These are phyloP conservation scores for Venturiaceae sp. DNA, from an alignment of 2,329 filamentous ascomycete genomes.

Conservation along the genomic window DNA sequence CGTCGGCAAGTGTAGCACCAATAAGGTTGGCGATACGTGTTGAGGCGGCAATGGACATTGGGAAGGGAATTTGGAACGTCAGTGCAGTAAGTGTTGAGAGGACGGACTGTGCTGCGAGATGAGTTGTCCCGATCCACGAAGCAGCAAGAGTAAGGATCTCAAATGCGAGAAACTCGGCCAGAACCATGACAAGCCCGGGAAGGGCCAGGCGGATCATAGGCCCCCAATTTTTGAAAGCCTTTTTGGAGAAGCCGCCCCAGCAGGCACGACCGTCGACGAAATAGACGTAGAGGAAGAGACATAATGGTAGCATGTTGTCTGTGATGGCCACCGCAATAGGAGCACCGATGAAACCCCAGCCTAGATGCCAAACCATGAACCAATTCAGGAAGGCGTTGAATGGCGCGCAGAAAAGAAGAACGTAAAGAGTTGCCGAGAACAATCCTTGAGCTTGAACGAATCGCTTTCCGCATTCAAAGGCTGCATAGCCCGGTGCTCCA, in stretches of 20 bases:
- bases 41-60: slow-evolving; percentile 76
- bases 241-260: slow-evolving; percentile 69
- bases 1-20: slow-evolving; percentile 70
- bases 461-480: slow-evolving; percentile 73
- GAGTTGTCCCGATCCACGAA: slow-evolving; percentile 67
- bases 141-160: slow-evolving; percentile 80
- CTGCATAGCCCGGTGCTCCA: slow-evolving; percentile 66
- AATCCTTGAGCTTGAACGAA: slow-evolving; percentile 81
- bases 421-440: slow-evolving; percentile 76
- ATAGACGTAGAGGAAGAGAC: slow-evolving; percentile 65
- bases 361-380: slow-evolving; percentile 58
- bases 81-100: slow-evolving; percentile 68
- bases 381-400: slow-evolving; percentile 75
- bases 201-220: slow-evolving; percentile 82
- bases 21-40: slow-evolving; percentile 90
- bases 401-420: slow-evolving; percentile 72
- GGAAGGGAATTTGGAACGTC: slow-evolving; percentile 87
- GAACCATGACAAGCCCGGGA: slow-evolving; percentile 86
- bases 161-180: slow-evolving; percentile 88
- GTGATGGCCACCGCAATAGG: slow-evolving; percentile 69
- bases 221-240: slow-evolving; percentile 64
- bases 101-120: slow-evolving; percentile 81
- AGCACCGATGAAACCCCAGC: slow-evolving; percentile 59
- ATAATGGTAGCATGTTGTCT: slow-evolving; percentile 61
- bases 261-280: slow-evolving; percentile 64